Conservation (phyloP, 2,329 filamentous ascomycete species). For the Lizonia empirigonia region DNA sequence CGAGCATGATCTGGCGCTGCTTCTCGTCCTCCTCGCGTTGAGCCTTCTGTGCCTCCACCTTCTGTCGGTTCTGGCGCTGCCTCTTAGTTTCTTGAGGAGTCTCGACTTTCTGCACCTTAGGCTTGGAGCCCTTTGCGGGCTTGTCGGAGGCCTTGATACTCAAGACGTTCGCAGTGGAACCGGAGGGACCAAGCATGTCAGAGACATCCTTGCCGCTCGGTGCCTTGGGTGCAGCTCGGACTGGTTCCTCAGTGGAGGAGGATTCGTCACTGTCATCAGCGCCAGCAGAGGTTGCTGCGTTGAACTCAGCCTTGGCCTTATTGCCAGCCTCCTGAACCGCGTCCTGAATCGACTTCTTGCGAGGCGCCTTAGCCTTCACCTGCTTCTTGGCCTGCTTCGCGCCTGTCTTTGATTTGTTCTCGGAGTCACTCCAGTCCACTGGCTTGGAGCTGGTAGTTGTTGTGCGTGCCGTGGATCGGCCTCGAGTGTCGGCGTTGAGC, state of each 20-base stretch:
- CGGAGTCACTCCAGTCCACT: slow-evolving; percentile 36
- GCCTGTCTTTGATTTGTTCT: slow-evolving; percentile 34
- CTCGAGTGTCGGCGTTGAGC: slow-evolving; percentile 28
- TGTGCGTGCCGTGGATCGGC: slow-evolving; percentile 37
- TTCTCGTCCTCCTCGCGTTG: slow-evolving; percentile 78
- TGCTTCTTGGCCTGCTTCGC: slow-evolving; percentile 32
- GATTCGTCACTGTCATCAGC: slow-evolving; percentile 85
- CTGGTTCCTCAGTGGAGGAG: slow-evolving; percentile 66
- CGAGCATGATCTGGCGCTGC: slow-evolving; percentile 74
- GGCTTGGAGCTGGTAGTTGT: slow-evolving; percentile 29
- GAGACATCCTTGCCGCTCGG: slow-evolving; percentile 72
- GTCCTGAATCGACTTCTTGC: slow-evolving; percentile 46
- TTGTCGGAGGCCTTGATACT: slow-evolving; percentile 73
- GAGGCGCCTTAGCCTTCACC: slow-evolving; percentile 41
- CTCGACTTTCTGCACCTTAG: slow-evolving; percentile 63
- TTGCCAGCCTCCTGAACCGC: slow-evolving; percentile 41
- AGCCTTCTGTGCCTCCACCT: slow-evolving; percentile 79
- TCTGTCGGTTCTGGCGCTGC: slow-evolving; percentile 89
- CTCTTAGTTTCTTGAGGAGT: slow-evolving; percentile 80
- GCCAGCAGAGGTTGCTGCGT: slow-evolving; percentile 66
- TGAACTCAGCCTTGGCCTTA: slow-evolving; percentile 41
- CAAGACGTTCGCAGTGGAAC: slow-evolving; percentile 73
- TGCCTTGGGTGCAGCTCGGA: slow-evolving; percentile 51
- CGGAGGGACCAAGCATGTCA: slow-evolving; percentile 85
- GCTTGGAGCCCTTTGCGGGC: slow-evolving; percentile 63